Evolutionary conservation across 1,284 basidiomycete genomes (phyloP).

Genomic region (Xerocomus nothofagi): DNA sequence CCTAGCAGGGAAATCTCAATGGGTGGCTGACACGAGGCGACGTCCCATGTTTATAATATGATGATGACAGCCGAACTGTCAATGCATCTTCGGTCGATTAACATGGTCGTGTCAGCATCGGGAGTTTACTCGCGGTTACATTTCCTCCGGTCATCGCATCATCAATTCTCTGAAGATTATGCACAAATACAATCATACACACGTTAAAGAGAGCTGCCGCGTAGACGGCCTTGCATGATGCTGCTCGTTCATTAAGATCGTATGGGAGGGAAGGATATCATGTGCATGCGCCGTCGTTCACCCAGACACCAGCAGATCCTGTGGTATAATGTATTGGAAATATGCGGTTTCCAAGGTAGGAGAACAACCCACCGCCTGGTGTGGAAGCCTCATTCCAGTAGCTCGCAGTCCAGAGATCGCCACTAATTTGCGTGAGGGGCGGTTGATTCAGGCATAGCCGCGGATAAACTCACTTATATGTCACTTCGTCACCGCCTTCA

Average conservation of each 20-base stretch:
- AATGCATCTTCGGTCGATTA: not conserved
- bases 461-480: not conserved
- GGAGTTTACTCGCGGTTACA: not conserved
- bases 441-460: not conserved
- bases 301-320: not conserved
- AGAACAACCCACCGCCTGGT: not conserved
- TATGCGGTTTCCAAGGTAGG: not conserved
- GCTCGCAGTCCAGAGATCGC: conserved; percentile 3
- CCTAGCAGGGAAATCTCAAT: not conserved
- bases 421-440: not conserved
- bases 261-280: not conserved
- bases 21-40: too few relatives aligned
- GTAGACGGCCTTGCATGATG: not conserved
- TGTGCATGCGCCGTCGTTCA: not conserved
- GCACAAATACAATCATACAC: not conserved
- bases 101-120: not conserved
- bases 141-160: not conserved
- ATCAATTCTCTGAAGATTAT: not conserved
- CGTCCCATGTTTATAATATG: not conserved
- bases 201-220: not conserved
- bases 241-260: not conserved
- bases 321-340: not conserved
- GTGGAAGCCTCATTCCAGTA: not conserved
- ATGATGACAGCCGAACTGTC: too few relatives aligned
- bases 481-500: not conserved